These are phyloP conservation scores for Cystofilobasidium capitatum DNA, from an alignment of 768 basidiomycete genomes.

Conservation along the genomic window DNA sequence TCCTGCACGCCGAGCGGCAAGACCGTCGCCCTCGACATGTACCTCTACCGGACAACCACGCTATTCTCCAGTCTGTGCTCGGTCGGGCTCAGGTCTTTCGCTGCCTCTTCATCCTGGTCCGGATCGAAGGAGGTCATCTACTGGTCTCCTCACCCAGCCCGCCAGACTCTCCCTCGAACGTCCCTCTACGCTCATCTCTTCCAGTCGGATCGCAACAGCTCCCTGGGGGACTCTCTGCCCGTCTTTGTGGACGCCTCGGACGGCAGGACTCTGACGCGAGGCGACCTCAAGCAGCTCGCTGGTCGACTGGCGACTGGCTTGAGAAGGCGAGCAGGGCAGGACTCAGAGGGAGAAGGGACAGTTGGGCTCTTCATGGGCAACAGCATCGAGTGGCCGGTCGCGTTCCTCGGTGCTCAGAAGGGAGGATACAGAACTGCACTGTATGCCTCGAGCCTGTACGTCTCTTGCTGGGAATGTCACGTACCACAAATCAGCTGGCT, in stretches of 20 bases:
- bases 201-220: neutral
- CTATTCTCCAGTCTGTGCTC: too few relatives aligned
- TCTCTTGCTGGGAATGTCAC: too few relatives aligned
- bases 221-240: slow-evolving; percentile 30
- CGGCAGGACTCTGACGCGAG: slow-evolving; percentile 51
- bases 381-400: slow-evolving; percentile 19
- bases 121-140: neutral
- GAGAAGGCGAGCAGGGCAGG: slow-evolving; percentile 32
- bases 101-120: too few relatives aligned
- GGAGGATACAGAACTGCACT: slow-evolving; percentile 15
- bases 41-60: too few relatives aligned
- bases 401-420: slow-evolving; percentile 12
- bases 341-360: neutral
- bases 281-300: slow-evolving; percentile 48
- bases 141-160: neutral
- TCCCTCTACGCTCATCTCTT: slow-evolving; percentile 23
- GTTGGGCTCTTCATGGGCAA: slow-evolving; percentile 18
- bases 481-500: too few relatives aligned
- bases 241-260: slow-evolving; percentile 62
- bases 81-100: too few relatives aligned
- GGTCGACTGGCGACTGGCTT: slow-evolving; percentile 56
- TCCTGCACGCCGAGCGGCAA: too few relatives aligned
- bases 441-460: slow-evolving; percentile 14
- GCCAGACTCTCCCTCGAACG: neutral
- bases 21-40: too few relatives aligned